These are phyloP conservation scores for Coffea eugenioides DNA, from an alignment of 257 asterid species.

Conservation along the genomic window DNA sequence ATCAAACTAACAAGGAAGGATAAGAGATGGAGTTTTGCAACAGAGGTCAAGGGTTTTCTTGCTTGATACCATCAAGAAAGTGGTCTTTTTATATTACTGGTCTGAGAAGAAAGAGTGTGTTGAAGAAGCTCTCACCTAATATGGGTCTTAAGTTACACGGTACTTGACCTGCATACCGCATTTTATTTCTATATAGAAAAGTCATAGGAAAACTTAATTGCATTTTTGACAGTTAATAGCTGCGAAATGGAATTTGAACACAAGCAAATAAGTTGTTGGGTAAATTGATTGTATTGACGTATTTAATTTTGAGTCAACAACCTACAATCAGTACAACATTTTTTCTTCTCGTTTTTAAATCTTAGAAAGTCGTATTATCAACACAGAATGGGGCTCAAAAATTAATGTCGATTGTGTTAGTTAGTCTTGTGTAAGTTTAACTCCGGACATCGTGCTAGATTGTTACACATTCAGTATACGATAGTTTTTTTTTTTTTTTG, in stretches of 20 bases:
- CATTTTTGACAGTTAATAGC: background rate
- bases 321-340: no score
- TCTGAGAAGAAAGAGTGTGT: constrained; percentile 30
- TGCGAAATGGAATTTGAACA: background rate
- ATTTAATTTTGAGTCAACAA: no score
- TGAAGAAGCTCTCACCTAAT: constrained; percentile 60
- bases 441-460: no score
- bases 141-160: constrained; percentile 63
- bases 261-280: background rate
- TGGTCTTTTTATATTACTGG: constrained; percentile 25
- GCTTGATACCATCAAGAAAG: constrained; percentile 40
- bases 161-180: constrained; percentile 24
- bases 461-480: no score
- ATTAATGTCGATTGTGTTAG: no score
- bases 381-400: no score
- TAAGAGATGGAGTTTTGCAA: constrained; percentile 17
- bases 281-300: background rate
- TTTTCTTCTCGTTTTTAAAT: no score
- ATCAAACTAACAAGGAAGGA: constrained; percentile 9
- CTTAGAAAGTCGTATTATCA: no score
- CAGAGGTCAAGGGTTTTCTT: constrained; percentile 20
- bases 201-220: background rate
- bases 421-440: no score
- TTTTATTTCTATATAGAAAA: constrained; percentile 8
- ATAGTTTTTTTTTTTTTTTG: no score